Evolutionary conservation across 2,329 filamentous ascomycete genomes (phyloP), one percentile per base, ranked within the genome.

Genomic region (Clonostachys byssicola): DNA sequence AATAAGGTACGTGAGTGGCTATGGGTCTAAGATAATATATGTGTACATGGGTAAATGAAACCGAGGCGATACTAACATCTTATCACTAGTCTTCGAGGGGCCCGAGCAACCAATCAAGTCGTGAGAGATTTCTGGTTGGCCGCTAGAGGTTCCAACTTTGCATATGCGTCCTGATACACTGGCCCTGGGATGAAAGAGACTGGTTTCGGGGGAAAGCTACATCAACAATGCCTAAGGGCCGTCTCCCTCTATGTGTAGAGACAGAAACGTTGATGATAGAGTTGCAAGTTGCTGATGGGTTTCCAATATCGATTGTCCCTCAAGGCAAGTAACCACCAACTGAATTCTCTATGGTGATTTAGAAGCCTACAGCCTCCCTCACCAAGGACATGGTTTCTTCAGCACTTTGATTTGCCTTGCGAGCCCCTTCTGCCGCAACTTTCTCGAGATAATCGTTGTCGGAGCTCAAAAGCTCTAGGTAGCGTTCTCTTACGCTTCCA

Each of bases 101-200:
- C 78, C 2, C 74, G 78, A 52, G 68, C 74, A 44, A 89, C 86
- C 4, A 88, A 85, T 52, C 76, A 83, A 47, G 73, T 88, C 1
- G 80, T 89, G 4, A 77, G 80, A 49, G 84, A 88, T 33, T 90
- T 90, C 59, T 91, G 85, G 83, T 66, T 88, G n/a, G 73, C 76
- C 3, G 85, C 83, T 51, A 73, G 86, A 51, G 79, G 79, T 7
- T 74, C 75, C 1, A 81, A 71, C 55, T 85, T 83, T 62, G 71
- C 80, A 9, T 85, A 85, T 63, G 75, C 71, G 43, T 83, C 80
- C 41, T 83, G 55, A 58, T 45, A 40, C 18, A 35, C 20, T 33
- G 18, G 17, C 34, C 42, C 43, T 47, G 36, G 12, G 6, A 18
- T n/a, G 36, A 12, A n/a, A 14, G 33, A 40, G 39, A 23, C 16